Conservation (phyloP, 2,329 filamentous ascomycete genomes). For the Trichoderma breve region DNA sequence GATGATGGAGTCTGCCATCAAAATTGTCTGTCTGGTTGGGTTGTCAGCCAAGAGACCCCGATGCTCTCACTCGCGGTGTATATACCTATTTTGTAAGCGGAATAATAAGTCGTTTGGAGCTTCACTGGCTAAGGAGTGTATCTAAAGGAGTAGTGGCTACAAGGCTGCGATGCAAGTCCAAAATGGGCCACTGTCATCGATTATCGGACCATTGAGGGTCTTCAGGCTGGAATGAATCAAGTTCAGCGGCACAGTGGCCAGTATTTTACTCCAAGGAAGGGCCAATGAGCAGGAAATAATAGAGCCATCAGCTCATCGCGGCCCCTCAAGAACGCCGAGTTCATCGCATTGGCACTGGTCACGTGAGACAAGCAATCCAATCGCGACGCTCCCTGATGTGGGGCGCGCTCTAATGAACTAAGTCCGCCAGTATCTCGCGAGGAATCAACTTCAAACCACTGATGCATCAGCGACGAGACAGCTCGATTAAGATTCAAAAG, state of each 20-base stretch:
- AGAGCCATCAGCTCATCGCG: slow-evolving; percentile 25
- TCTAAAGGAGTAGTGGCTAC: slow-evolving; percentile 16
- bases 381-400: slow-evolving; percentile 21
- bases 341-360: slow-evolving; percentile 23
- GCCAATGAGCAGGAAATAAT: slow-evolving; percentile 27
- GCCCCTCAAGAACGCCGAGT: slow-evolving; percentile 27
- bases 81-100: slow-evolving; percentile 11
- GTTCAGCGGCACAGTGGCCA: slow-evolving; percentile 20
- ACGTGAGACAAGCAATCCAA: slow-evolving; percentile 25
- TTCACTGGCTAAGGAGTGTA: slow-evolving; percentile 22
- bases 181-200: neutral
- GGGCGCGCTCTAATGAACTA: slow-evolving; percentile 19
- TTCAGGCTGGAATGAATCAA: slow-evolving; percentile 6
- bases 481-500: slow-evolving; percentile 1
- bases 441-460: slow-evolving; percentile 8
- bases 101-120: slow-evolving; percentile 12
- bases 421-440: slow-evolving; percentile 5
- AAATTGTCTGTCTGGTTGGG: slow-evolving; percentile 1
- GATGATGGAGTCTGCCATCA: neutral
- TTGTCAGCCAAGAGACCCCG: slow-evolving; percentile 15
- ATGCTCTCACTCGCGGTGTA: slow-evolving; percentile 14
- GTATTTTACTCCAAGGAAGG: slow-evolving; percentile 25
- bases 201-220: slow-evolving; percentile 14
- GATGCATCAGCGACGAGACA: slow-evolving; percentile 18
- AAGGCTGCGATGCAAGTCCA: slow-evolving; percentile 9